Conservation (phyloP, 768 basidiomycete genomes). For the Strobilomyces echinocephalus region DNA sequence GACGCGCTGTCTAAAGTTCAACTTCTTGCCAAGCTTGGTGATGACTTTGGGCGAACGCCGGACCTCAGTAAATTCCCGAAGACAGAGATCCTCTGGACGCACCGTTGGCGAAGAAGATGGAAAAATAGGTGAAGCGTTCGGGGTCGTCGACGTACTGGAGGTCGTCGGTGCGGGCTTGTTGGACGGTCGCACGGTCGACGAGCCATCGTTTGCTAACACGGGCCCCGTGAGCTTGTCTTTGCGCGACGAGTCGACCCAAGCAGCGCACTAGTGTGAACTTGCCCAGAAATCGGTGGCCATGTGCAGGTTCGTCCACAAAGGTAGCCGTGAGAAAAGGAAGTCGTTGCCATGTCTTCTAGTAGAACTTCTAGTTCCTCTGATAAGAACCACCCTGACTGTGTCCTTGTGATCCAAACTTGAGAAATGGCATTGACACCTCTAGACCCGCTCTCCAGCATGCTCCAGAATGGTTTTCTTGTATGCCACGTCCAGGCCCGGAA, state of each 20-base stretch:
- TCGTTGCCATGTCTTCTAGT: no score
- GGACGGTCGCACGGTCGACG: slow-evolving; percentile 72
- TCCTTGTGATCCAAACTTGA: background rate
- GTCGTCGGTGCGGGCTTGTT: slow-evolving; percentile 73
- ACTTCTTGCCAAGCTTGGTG: slow-evolving; percentile 79
- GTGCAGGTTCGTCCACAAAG: background rate
- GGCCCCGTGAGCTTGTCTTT: slow-evolving; percentile 13
- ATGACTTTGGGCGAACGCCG: slow-evolving; percentile 51
- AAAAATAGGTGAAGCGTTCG: slow-evolving; percentile 73
- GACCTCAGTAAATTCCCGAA: background rate
- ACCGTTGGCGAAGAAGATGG: slow-evolving; percentile 89
- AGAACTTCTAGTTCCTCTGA: no score
- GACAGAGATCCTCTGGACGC: slow-evolving; percentile 8
- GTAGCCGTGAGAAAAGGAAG: no score
- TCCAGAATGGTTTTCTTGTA: background rate
- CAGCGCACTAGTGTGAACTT: slow-evolving; percentile 78
- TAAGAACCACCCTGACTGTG: no score
- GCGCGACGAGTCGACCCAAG: slow-evolving; percentile 7
- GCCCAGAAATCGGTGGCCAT: slow-evolving; percentile 94
- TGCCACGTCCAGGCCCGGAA: background rate
- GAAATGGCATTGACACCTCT: background rate
- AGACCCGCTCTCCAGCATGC: background rate
- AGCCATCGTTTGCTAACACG: slow-evolving; percentile 82
- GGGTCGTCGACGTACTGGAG: slow-evolving; percentile 72
- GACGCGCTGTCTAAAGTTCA: slow-evolving; percentile 80